These are phyloP conservation scores for Peterozyma xylosa DNA, from an alignment of 805 yeast species.

Conservation along the genomic window DNA sequence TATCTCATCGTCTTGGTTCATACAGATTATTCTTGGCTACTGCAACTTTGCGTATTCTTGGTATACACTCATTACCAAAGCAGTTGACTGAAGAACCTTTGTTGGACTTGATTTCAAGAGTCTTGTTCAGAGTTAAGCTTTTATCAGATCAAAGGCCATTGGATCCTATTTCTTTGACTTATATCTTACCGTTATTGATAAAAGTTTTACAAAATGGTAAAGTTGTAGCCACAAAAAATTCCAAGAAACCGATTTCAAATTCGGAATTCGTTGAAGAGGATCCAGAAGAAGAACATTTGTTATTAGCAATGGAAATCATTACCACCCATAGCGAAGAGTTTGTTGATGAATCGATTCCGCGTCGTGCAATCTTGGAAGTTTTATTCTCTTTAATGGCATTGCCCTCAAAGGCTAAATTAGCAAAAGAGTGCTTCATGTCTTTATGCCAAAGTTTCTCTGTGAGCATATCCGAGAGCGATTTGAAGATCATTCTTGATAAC, in stretches of 20 bases:
- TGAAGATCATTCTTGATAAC: constrained; percentile 47
- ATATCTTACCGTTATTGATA: constrained; percentile 66
- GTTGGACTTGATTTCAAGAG: constrained; percentile 48
- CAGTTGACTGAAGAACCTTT: constrained; percentile 44
- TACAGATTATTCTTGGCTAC: constrained; percentile 53
- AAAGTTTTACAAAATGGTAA: constrained; percentile 65
- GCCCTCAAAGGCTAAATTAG: constrained; percentile 71
- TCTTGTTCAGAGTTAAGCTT: constrained; percentile 70
- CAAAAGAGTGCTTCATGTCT: constrained; percentile 77
- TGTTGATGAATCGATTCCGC: constrained; percentile 59
- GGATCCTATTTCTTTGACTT: constrained; percentile 61
- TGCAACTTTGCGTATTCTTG: constrained; percentile 55
- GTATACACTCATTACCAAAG: constrained; percentile 36
- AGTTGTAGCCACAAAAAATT: constrained; percentile 41
- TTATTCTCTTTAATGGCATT: constrained; percentile 61
- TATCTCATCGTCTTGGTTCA: constrained; percentile 43
- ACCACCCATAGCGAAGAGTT: constrained; percentile 63
- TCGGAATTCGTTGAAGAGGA: constrained; percentile 75
- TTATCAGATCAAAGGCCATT: constrained; percentile 66
- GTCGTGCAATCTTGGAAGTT: constrained; percentile 53
- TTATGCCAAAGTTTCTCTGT: constrained; percentile 71
- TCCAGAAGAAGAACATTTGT: constrained; percentile 80
- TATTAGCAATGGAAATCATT: constrained; percentile 70
- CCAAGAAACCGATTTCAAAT: constrained; percentile 42
- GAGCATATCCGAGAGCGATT: constrained; percentile 48